Evolutionary conservation across 1,284 basidiomycete genomes (phyloP), one percentile per base, ranked within the genome.

Genomic region (Malassezia cuniculi): DNA sequence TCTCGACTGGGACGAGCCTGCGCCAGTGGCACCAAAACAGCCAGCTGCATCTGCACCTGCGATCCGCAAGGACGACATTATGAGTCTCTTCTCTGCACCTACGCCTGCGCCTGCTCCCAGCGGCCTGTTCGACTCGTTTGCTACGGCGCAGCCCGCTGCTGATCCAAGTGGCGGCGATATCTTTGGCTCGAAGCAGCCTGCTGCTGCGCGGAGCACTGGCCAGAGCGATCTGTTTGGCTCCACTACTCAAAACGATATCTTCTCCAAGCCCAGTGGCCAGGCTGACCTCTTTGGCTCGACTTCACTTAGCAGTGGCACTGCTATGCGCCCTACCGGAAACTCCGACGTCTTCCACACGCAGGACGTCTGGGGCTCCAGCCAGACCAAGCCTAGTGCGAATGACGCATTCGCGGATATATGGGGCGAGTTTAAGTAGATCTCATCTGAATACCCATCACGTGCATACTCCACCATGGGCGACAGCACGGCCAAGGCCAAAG

Each of bases 11-110:
- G 49, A 71, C 12, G 55, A 71, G 3, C 58, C 69, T 17, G 55
- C 63, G 4, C 27, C 20, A 16, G 43, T 21, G 21, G 50, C 4
- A 43, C 40, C n/a, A 14, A 36, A 5, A 71, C 74, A 0, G 74
- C 73, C 60, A 80, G 79, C 82, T 57, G 34, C 15, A 9, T 17
- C 32, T 4, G 32, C 32, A 9, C 45, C 32, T 4, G 37, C 56
- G 2, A 54, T 50, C 36, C 52, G 49, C 20, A 87, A 86, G 59
- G 76, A 83, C 45, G 81, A 89, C 53, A 89, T 90, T 54, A 72
- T 90, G 27, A 85, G 82, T 0, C 74, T 89, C 31, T 89, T 85
- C 29, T 34, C 39, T 9, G 36, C 50, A 5, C 29, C 48, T 22
- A 37, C 37, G 18, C 34, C 44, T 3, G 29, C 47, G n/a, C 21